Percentiles rank a stretch among this genome's conserved stretches.
phyloP scores from a whole-genome alignment of 2,329 filamentous ascomycete genomes.

The Fusarium sublunatum region DNA sequence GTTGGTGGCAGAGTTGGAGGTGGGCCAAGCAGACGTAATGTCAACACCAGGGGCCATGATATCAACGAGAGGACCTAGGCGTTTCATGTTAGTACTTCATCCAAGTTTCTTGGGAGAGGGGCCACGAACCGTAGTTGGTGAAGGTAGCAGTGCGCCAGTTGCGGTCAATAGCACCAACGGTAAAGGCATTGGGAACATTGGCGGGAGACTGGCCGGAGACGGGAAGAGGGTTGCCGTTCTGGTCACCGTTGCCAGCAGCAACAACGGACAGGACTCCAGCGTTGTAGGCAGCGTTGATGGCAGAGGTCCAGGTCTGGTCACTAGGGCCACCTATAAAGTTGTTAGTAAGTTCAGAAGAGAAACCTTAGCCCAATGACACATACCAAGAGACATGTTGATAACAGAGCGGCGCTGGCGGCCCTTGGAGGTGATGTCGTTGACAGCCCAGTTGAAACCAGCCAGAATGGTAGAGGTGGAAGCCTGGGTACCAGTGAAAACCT shows the following conservation, averaged over 20 bases:
- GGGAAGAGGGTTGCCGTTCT: conserved; percentile 44
- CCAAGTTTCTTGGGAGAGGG: not conserved
- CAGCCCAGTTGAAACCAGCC: conserved; percentile 56
- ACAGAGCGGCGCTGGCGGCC: conserved; percentile 48
- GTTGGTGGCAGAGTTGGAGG: conserved; percentile 48
- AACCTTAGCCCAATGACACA: not conserved
- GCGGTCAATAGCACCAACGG: conserved; percentile 59
- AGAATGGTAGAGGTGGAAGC: conserved; percentile 51
- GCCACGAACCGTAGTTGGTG: conserved; percentile 59
- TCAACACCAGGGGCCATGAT: conserved; percentile 56
- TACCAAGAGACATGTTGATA: conserved; percentile 58
- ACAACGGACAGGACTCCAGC: conserved; percentile 58
- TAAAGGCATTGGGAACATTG: conserved; percentile 58
- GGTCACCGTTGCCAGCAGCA: conserved; percentile 59
- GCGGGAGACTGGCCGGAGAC: conserved; percentile 59
- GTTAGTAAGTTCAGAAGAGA: not conserved
- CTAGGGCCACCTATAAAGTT: conserved; percentile 45
- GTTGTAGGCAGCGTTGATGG: conserved; percentile 55
- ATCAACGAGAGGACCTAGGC: conserved; percentile 48
- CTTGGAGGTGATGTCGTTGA: conserved; percentile 50
- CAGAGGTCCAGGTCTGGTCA: conserved; percentile 53
- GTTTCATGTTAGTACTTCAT: not conserved
- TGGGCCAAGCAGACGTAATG: conserved; percentile 58
- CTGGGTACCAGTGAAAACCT: conserved; percentile 32
- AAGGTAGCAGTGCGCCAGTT: conserved; percentile 55